Base-by-base conservation (phyloP, 345 rosid genomes). In the Camelina hispida region DNA sequence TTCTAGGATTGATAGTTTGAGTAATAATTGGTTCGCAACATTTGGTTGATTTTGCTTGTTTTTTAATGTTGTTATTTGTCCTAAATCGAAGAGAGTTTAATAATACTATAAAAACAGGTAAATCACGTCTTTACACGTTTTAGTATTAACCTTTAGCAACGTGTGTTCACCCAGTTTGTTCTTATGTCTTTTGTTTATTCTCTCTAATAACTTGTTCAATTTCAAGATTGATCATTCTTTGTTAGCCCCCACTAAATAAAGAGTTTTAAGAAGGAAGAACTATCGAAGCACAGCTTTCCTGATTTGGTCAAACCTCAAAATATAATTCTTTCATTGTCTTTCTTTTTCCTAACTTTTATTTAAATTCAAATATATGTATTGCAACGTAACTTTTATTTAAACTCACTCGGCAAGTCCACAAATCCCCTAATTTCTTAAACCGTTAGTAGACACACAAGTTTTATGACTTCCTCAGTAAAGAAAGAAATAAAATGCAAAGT, bases 1-100 rank as follows among this genome's bases (percentile, higher is more conserved):
- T 20, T 18, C 28, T 44, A 12, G 66, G 66, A 40, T 7, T 47
- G 6, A 38, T 18, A 18, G 10, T 38, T 12, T 25, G 25, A 60
- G 9, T 37, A 60, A 17, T 10, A 7, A 4, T 4, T 3, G 14
- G 7, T 42, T 60, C 6, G 32, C 32, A 62, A 42, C 20, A 23
- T 62, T 22, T 22, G 66, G 42, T 14, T 62, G 66, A 13, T 18
- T 60, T 60, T 60, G 65, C 17, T 60, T 60, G n/a, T 38, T 62
- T 60, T 37, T 17, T 10, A 17, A 25, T 25, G 28, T 25, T 59
- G 47, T 59, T 35, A 1, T 58, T 10, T 59, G 43, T 58, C 43
- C 2, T 16, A 16, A 9, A 58, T 9, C 43, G 42, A 32, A 32
- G 15, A 57, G 25, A 35, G 2, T 35, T 59, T 35, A 25, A 25